Evolutionary conservation across 1,284 basidiomycete genomes (phyloP).

Genomic region (Sphaerobolus stellatus): DNA sequence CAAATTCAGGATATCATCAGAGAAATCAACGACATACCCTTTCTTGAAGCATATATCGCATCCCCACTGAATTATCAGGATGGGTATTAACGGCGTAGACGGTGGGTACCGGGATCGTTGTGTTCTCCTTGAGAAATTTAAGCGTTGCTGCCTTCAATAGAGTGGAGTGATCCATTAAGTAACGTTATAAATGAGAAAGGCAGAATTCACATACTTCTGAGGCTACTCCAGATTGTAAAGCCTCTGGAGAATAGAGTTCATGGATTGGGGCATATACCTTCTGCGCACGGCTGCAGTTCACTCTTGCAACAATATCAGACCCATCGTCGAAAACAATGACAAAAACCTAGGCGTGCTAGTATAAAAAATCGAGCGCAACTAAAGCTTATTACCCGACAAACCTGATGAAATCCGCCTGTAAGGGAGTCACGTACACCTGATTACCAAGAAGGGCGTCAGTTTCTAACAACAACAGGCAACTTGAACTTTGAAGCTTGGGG

Average conservation of each 20-base stretch:
- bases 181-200: not conserved
- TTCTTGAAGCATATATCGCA: slow-evolving; percentile 5
- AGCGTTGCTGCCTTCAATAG: slow-evolving; percentile 4
- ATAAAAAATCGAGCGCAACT: no score
- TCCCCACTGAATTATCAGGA: not conserved
- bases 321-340: not conserved
- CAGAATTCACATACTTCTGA: not conserved
- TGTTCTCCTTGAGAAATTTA: not conserved
- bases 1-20: not conserved
- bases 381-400: no score
- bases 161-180: not conserved
- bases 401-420: no score
- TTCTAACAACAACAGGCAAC: no score
- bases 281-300: not conserved
- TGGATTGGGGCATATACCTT: not conserved
- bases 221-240: not conserved
- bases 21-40: not conserved
- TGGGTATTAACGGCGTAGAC: not conserved
- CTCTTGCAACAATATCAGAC: not conserved
- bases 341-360: no score
- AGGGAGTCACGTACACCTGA: no score
- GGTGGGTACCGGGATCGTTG: slow-evolving; percentile 3
- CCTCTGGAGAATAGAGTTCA: no score
- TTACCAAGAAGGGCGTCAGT: no score
- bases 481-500: no score